Conservation (phyloP, 2,329 filamentous ascomycete genomes). For the Diaporthe amygdali region DNA sequence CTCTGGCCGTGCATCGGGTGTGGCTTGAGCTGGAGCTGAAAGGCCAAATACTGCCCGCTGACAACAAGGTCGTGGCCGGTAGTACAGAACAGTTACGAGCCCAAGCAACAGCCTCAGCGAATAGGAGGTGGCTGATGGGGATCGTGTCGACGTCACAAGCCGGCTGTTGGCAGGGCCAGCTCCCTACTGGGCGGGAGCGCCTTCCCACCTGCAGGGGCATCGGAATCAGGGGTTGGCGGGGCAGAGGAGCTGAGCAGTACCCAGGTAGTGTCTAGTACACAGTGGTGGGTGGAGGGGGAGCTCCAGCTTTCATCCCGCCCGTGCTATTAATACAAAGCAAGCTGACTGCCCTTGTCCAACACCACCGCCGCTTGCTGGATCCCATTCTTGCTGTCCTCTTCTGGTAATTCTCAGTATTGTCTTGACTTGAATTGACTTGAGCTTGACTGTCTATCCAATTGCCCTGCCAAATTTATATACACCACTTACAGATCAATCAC, state of each 20-base stretch:
- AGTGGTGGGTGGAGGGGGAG: constrained; percentile 1
- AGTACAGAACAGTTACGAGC: neutral
- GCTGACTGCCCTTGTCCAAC: constrained; percentile 17
- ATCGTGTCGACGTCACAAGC: constrained; percentile 21
- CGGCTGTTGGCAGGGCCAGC: neutral
- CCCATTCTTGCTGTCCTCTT: neutral
- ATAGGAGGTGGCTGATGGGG: constrained; percentile 20
- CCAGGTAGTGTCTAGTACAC: neutral
- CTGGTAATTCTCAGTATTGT: neutral
- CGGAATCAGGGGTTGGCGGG: constrained; percentile 18
- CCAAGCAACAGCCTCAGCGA: neutral
- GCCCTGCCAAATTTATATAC: neutral
- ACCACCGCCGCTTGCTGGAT: constrained; percentile 5
- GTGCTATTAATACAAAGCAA: constrained; percentile 22
- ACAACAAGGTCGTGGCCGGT: neutral
- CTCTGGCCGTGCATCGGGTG: neutral
- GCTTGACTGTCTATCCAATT: neutral
- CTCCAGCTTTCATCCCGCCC: constrained; percentile 18
- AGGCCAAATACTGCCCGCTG: neutral
- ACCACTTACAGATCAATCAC: neutral
- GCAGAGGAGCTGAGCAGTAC: constrained; percentile 13
- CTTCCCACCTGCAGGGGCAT: constrained; percentile 1
- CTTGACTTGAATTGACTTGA: neutral
- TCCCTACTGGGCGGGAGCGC: neutral
- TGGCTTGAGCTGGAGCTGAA: neutral